phyloP scores from a whole-genome alignment of 75 land plant genomes.

The Pseudotsuga menziesii region DNA sequence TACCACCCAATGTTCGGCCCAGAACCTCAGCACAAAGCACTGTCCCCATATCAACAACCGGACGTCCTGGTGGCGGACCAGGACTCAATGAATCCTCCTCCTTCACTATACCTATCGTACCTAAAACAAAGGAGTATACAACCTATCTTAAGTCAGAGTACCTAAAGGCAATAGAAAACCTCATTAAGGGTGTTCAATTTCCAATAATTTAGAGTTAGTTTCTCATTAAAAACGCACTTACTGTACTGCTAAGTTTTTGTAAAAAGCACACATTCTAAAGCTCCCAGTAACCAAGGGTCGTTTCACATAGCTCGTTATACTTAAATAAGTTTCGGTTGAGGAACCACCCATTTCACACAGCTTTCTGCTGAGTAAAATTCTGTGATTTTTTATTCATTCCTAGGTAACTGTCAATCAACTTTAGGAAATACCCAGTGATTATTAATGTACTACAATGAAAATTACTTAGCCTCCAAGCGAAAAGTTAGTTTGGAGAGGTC shows the following conservation, averaged over 20 bases:
- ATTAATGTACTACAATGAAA: no score
- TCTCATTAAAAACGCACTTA: no score
- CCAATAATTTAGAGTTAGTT: neutral
- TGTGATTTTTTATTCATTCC: no score
- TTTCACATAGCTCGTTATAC: no score
- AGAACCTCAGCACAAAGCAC: constrained; percentile 70
- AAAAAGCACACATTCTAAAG: neutral
- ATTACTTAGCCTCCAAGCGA: no score
- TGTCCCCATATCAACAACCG: constrained; percentile 70
- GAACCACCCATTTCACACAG: no score
- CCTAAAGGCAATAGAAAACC: neutral
- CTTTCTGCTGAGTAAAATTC: no score
- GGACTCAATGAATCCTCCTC: constrained; percentile 54
- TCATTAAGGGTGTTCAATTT: neutral
- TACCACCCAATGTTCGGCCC: constrained; percentile 73
- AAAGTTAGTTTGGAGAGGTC: no score
- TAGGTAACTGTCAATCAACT: no score
- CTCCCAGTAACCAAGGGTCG: neutral
- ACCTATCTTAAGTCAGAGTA: neutral
- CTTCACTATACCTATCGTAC: constrained; percentile 53
- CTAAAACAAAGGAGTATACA: neutral
- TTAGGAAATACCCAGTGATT: no score
- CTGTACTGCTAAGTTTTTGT: no score
- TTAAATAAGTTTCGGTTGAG: no score
- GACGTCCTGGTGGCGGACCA: constrained; percentile 29